Evolutionary conservation across 352 stramenopile species (phyloP).

Genomic region (Globisporangium spiculum): DNA sequence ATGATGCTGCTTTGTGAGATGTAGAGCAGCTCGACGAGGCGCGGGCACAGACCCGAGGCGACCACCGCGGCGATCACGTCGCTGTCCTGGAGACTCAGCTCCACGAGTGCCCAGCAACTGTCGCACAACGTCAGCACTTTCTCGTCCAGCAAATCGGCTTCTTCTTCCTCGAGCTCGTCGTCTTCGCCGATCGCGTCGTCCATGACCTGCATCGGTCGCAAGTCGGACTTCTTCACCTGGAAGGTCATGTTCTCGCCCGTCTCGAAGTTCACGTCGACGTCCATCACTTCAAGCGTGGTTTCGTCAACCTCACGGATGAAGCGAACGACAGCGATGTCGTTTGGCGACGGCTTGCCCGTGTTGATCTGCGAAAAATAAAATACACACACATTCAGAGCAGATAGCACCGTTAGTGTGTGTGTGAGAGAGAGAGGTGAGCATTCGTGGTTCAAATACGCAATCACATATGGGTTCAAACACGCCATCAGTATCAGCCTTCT

Average conservation of each 20-base stretch:
- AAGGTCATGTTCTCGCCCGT: constrained; percentile 85
- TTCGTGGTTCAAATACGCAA: neutral
- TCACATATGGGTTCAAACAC: neutral
- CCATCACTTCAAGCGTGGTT: constrained; percentile 76
- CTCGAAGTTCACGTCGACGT: constrained; percentile 88
- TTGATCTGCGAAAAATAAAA: constrained; percentile 34
- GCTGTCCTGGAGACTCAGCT: constrained; percentile 75
- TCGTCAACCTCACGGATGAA: constrained; percentile 77
- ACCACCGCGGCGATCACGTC: constrained; percentile 66
- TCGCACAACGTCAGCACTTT: constrained; percentile 86
- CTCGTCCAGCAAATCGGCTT: constrained; percentile 71
- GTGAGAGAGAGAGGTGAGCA: too few relatives aligned
- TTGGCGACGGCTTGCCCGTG: constrained; percentile 75
- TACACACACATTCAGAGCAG: neutral
- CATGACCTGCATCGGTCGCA: constrained; percentile 78
- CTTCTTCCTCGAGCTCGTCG: constrained; percentile 69
- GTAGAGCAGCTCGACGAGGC: constrained; percentile 79
- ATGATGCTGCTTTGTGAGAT: constrained; percentile 85
- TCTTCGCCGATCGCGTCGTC: constrained; percentile 79
- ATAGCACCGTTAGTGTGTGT: neutral
- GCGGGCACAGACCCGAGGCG: constrained; percentile 52
- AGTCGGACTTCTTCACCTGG: constrained; percentile 47
- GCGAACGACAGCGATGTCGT: constrained; percentile 83
- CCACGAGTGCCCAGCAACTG: constrained; percentile 80
- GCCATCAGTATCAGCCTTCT: neutral